Base-by-base conservation (phyloP, 768 basidiomycete genomes). In the Leccinum broughii region DNA sequence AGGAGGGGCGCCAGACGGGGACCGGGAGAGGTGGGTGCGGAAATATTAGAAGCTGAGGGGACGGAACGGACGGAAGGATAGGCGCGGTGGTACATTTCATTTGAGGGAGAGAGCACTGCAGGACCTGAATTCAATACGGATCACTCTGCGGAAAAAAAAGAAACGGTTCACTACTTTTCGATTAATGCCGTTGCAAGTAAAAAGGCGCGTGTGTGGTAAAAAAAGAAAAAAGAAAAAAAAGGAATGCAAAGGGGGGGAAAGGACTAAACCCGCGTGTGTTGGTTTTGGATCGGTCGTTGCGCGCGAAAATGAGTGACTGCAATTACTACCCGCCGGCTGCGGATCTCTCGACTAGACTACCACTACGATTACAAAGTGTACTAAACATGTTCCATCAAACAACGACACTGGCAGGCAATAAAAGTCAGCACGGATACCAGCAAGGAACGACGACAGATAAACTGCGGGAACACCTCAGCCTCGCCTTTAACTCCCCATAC, bases 401-500 rank as follows among this genome's bases (percentile, higher is more conserved):
- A 17, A 7, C n/a, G 6, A 14, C 4, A 13, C 64, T 66, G 46
- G 35, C 9, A 34, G 14, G 26, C 6, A 41, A 56, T 46, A 49
- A 20, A 22, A 3, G 58, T 68, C 34, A 68, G 61, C 46, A 6
- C 20, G 17, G 24, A 32, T 6, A 13, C 34, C 48, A 37, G 55
- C 39, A 22, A 2, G 22, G 14, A 6, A 53, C 28, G 11, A 20
- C 28, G n/a, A 28, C 39, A 20, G 30, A 46, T 8, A 41, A 24
- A 10, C 9, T 7, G 58, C 44, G 26, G 46, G 46, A 48, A 75
- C 69, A 65, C 78, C 87, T 92, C 90, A 89, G 90, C 83, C 90
- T 93, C 90, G 90, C 90, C 90, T 93, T 93, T 80, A 82, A 75
- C 67, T 88, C 90, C 78, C 79, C 91, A 91, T 77, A 64, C 86